Evolutionary conservation across 1,284 basidiomycete species (phyloP), one percentile per base, ranked within the genome.

Genomic region (Leccinum subfulvum): DNA sequence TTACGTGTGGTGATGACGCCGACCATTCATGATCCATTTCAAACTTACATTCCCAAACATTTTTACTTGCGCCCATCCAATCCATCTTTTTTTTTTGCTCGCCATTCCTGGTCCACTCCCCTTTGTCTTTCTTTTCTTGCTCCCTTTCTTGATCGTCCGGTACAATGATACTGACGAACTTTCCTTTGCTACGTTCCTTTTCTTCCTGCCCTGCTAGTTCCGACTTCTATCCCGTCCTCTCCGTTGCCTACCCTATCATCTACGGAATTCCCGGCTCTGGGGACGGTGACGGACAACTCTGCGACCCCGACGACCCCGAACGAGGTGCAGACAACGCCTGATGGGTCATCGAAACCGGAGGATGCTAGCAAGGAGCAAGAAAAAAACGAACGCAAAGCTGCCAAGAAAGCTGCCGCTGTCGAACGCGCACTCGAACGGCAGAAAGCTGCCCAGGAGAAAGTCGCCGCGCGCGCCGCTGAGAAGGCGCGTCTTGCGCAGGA

Each of bases 201-300:
- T 63, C 65, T 71, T 72, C 65, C 66, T 70, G 68, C 59, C 10
- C 54, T 56, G 67, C 69, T 66, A 76, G 77, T 78, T 70, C 73
- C 81, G 79, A 76, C 77, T 76, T 80, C 70, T 72, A 75, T 68
- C 72, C 66, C 81, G 76, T 79, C 81, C 68, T 76, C 82, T 58
- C 80, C 82, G 58, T 81, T 84, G 64, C 80, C 82, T 67, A 77
- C 80, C 63, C 79, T 92, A 65, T 89, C 90, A 66, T 78, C 85
- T 55, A 78, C 83, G 71, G 90, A 92, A 73, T 92, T 92, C 72
- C 91, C 90, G 63, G 88, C 85, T 26, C 76, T 89, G 47, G 69
- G 69, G 63, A 64, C 68, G 11, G 56, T 47, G 28, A 60, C 69
- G 60, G 68, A 74, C 54, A 72, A 69, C 23, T 60, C 72, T 49